A percentile compares a stretch with the other conserved stretches of the same genome.
Conservation (phyloP, 192 early-diverging fungal species). For the Coemansia sp. region DNA sequence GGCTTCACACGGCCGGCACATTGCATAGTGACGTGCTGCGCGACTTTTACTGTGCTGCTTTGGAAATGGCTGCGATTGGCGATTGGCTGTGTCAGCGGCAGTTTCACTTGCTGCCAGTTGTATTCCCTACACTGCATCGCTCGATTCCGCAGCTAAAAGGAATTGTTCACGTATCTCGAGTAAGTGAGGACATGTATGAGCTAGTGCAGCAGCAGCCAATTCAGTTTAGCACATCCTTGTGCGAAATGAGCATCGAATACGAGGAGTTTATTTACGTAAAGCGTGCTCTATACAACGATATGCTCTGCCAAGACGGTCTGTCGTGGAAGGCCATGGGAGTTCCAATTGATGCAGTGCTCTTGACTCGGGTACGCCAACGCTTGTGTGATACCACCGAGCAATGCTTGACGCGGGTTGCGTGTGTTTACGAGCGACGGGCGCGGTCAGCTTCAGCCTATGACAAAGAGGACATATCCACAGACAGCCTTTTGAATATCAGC, state of each 20-base stretch:
- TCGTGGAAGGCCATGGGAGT: slow-evolving; percentile 44
- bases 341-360: slow-evolving; percentile 31
- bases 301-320: slow-evolving; percentile 35
- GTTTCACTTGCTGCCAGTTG: slow-evolving; percentile 23
- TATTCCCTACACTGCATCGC: slow-evolving; percentile 26
- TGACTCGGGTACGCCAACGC: slow-evolving; percentile 33
- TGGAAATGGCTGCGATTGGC: slow-evolving; percentile 32
- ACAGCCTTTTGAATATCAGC: slow-evolving; percentile 22
- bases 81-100: slow-evolving; percentile 40
- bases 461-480: slow-evolving; percentile 28
- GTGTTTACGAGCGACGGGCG: slow-evolving; percentile 31
- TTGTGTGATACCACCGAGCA: slow-evolving; percentile 27
- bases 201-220: slow-evolving; percentile 23
- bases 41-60: slow-evolving; percentile 30
- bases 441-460: slow-evolving; percentile 33
- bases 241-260: slow-evolving; percentile 28
- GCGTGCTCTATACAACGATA: slow-evolving; percentile 29
- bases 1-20: background rate
- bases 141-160: slow-evolving; percentile 25
- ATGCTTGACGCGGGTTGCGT: slow-evolving; percentile 34
- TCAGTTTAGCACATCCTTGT: slow-evolving; percentile 15
- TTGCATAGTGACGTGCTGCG: slow-evolving; percentile 27
- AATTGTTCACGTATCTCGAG: slow-evolving; percentile 20
- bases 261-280: slow-evolving; percentile 35
- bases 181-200: slow-evolving; percentile 41